Percentiles rank a stretch among this genome's conserved stretches.
phyloP scores from a whole-genome alignment of 208 protist genomes.

The Willaertia magna region DNA sequence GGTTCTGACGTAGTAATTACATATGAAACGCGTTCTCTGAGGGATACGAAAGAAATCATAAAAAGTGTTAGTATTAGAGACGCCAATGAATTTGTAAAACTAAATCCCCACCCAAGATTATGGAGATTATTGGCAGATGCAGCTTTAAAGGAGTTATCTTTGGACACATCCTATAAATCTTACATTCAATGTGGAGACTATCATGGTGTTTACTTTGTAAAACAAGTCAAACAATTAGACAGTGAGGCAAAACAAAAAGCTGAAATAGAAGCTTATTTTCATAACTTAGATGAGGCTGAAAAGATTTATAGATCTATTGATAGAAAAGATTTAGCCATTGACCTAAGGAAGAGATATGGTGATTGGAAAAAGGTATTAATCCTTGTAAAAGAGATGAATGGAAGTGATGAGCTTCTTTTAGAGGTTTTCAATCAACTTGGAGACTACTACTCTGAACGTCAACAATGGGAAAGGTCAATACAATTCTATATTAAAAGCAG shows the following conservation, averaged over 20 bases:
- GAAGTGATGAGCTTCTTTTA: conserved; percentile 69
- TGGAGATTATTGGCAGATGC: conserved; percentile 84
- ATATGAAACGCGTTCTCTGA: conserved; percentile 67
- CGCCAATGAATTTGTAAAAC: conserved; percentile 73
- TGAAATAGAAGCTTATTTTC: conserved; percentile 85
- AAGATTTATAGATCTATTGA: conserved; percentile 83
- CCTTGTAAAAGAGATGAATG: conserved; percentile 70
- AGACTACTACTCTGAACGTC: conserved; percentile 79
- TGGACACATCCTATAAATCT: conserved; percentile 71
- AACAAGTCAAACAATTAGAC: conserved; percentile 68
- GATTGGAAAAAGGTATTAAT: conserved; percentile 86
- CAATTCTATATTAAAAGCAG: neutral
- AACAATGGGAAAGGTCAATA: conserved; percentile 56
- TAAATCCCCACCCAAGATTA: conserved; percentile 68
- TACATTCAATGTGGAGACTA: conserved; percentile 86
- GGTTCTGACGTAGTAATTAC: conserved; percentile 60
- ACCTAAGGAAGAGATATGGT: conserved; percentile 71
- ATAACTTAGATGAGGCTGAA: conserved; percentile 86
- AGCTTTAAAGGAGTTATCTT: conserved; percentile 63
- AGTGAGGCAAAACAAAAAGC: conserved; percentile 81
- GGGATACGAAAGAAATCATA: conserved; percentile 60
- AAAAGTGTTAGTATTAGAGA: conserved; percentile 54
- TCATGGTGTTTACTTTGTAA: conserved; percentile 86
- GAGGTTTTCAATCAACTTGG: conserved; percentile 80
- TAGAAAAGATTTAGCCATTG: conserved; percentile 81